phyloP scores from a whole-genome alignment of 352 stramenopile genomes.

The Thraustochytrium striatum region DNA sequence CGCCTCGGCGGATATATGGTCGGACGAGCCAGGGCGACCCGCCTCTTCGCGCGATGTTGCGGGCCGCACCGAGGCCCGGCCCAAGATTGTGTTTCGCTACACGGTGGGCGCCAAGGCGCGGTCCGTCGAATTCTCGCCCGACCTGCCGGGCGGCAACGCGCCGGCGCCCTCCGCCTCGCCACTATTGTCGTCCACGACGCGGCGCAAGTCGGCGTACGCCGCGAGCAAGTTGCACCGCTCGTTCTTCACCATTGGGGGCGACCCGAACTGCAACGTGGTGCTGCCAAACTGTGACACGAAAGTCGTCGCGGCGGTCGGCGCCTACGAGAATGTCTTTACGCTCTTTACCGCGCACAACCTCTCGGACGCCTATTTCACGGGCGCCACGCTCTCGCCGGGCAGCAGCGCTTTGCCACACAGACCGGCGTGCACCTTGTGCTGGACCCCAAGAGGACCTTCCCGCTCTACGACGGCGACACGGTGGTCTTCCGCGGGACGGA shows the following conservation, averaged over 20 bases:
- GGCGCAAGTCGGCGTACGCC: neutral
- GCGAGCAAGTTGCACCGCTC: neutral
- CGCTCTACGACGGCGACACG: conserved; percentile 27
- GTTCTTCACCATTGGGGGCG: conserved; percentile 29
- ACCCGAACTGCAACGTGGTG: conserved; percentile 2
- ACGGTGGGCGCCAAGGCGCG: neutral
- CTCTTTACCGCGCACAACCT: conserved; percentile 25
- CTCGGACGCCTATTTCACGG: neutral
- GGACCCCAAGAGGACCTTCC: neutral
- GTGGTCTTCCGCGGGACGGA: neutral
- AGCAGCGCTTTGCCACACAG: neutral
- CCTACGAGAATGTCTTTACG: conserved; percentile 38
- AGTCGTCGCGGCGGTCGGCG: conserved; percentile 19
- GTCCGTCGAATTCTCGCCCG: neutral
- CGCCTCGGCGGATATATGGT: neutral
- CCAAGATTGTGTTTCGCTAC: conserved; percentile 8
- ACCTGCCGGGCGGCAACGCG: neutral
- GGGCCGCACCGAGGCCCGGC: neutral
- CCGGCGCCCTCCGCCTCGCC: neutral
- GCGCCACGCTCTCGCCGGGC: conserved; percentile 1
- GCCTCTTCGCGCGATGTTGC: too few relatives aligned
- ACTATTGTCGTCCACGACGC: neutral
- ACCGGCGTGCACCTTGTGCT: conserved; percentile 20
- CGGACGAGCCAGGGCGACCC: too few relatives aligned
- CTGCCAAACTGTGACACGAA: neutral